A percentile compares a stretch with the other conserved stretches of the same genome.
phyloP scores from a whole-genome alignment of 1,284 basidiomycete species.

The Agroathelia rolfsii region DNA sequence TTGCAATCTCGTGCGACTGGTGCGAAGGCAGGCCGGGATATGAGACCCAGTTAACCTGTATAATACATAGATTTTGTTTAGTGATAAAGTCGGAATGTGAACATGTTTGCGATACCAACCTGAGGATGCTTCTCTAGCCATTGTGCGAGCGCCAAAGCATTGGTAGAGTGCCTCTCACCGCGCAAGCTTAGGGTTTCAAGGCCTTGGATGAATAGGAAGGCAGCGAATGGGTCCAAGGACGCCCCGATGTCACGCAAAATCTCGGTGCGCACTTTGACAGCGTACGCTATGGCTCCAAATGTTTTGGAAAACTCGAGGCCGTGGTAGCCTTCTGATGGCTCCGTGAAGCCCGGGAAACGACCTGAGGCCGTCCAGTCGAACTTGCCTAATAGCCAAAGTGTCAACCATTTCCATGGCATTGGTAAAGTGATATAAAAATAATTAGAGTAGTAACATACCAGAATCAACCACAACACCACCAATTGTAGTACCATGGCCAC shows the following conservation, averaged over 20 bases:
- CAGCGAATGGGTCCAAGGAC: conserved; percentile 70
- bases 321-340: conserved; percentile 79
- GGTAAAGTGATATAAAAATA: background rate
- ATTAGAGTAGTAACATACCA: conserved; percentile 26
- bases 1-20: conserved; percentile 51
- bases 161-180: conserved; percentile 67
- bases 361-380: conserved; percentile 78
- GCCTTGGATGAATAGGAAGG: conserved; percentile 79
- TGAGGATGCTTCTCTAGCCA: too few relatives aligned
- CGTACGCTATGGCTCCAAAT: conserved; percentile 67
- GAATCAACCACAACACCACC: conserved; percentile 77
- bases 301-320: conserved; percentile 67
- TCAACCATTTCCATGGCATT: background rate
- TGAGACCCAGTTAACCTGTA: conserved; percentile 71
- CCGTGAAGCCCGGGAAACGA: conserved; percentile 76
- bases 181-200: conserved; percentile 81
- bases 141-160: conserved; percentile 66
- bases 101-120: conserved; percentile 14
- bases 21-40: conserved; percentile 71
- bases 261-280: conserved; percentile 65
- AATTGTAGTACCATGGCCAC: conserved; percentile 84
- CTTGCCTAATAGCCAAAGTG: conserved; percentile 39
- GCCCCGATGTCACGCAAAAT: conserved; percentile 76
- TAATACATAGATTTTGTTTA: too few relatives aligned
- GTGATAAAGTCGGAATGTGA: conserved; percentile 45